A percentile compares a stretch with the other conserved stretches of the same genome.
Evolutionary conservation across 2,329 filamentous ascomycete genomes (phyloP).

Genomic region (Calonectria montana): DNA sequence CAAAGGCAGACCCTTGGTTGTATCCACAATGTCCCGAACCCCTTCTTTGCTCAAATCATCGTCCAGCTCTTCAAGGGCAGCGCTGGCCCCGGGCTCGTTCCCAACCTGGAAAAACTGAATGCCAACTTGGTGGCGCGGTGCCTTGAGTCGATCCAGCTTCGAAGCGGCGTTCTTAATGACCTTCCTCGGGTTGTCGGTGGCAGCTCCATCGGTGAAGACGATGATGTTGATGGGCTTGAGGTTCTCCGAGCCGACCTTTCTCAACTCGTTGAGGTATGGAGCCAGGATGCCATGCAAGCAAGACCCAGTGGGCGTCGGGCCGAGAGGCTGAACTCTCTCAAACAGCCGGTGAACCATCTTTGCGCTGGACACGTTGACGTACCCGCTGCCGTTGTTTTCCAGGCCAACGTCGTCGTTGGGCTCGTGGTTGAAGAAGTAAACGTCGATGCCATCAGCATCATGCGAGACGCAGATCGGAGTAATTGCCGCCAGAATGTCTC

Average conservation of each 20-base stretch:
- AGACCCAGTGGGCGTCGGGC: constrained; percentile 79
- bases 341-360: constrained; percentile 77
- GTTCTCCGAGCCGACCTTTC: constrained; percentile 50
- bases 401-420: constrained; percentile 49
- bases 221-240: constrained; percentile 91
- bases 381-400: constrained; percentile 58
- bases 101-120: constrained; percentile 98
- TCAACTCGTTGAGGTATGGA: constrained; percentile 70
- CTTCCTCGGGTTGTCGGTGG: constrained; percentile 81
- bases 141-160: constrained; percentile 76
- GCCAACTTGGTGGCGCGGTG: constrained; percentile 84
- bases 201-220: constrained; percentile 88
- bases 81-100: constrained; percentile 71
- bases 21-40: constrained; percentile 93
- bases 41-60: constrained; percentile 69
- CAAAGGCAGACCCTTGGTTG: constrained; percentile 68
- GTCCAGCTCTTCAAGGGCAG: constrained; percentile 78
- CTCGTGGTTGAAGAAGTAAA: constrained; percentile 87
- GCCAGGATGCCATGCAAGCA: constrained; percentile 78
- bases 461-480: constrained; percentile 83
- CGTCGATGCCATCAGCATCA: constrained; percentile 87
- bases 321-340: constrained; percentile 69
- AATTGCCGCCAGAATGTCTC: constrained; percentile 76
- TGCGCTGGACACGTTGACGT: constrained; percentile 71
- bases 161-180: constrained; percentile 75